These are phyloP conservation scores for Leersia perrieri DNA, from an alignment of 176 grass and related monocot genomes.

Conservation along the genomic window DNA sequence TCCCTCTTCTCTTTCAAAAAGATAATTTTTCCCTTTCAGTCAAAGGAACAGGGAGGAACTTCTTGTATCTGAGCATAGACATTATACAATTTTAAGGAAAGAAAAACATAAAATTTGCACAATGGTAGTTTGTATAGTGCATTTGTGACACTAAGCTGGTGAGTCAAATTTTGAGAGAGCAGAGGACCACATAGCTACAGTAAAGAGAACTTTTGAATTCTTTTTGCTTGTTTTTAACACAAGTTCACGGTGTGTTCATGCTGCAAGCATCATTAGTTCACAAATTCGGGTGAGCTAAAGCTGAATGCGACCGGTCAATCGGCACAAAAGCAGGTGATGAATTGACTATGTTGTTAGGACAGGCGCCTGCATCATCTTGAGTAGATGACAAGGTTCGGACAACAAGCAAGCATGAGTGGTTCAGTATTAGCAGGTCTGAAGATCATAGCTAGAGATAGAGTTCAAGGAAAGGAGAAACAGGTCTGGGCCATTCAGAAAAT, in stretches of 20 bases:
- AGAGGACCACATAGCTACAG: conserved; percentile 17
- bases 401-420: neutral
- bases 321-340: conserved; percentile 26
- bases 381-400: conserved; percentile 32
- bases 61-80: neutral
- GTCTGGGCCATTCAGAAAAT: neutral
- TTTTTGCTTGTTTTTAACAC: conserved; percentile 22
- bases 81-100: neutral
- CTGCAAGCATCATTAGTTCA: conserved; percentile 42
- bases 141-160: neutral
- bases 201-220: conserved; percentile 10
- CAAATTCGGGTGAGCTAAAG: conserved; percentile 1
- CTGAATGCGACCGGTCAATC: conserved; percentile 19
- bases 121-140: neutral
- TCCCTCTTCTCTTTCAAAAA: too few relatives aligned
- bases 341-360: conserved; percentile 34
- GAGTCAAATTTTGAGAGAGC: conserved; percentile 1
- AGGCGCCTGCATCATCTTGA: conserved; percentile 6
- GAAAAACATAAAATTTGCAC: neutral
- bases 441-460: neutral
- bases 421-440: neutral
- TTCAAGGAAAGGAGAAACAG: neutral
- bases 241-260: conserved; percentile 20
- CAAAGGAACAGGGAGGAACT: neutral
- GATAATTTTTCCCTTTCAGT: neutral